phyloP scores from a whole-genome alignment of 2,329 filamentous ascomycete species.

The Penicillium crustosum region DNA sequence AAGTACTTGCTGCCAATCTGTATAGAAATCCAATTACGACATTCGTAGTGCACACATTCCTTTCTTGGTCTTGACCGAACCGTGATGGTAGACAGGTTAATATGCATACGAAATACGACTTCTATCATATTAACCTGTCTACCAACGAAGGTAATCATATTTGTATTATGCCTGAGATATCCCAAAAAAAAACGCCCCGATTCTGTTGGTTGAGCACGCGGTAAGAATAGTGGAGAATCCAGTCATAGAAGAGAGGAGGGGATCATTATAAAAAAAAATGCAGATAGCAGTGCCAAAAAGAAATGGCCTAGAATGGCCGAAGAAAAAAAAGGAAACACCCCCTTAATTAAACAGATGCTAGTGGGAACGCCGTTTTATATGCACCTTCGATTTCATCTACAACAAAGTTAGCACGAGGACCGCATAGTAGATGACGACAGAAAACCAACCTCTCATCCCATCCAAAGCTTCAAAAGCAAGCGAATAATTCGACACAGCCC shows the following conservation, averaged over 20 bases:
- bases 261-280: background rate
- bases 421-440: background rate
- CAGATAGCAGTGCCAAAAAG: background rate
- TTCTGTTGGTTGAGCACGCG: background rate
- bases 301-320: background rate
- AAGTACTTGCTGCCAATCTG: background rate
- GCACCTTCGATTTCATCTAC: slow-evolving; percentile 46
- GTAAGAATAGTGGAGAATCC: slow-evolving; percentile 1
- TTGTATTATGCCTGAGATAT: background rate
- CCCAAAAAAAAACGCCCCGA: background rate
- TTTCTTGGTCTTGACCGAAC: background rate
- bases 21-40: background rate
- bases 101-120: no score
- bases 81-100: no score
- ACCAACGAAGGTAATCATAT: background rate
- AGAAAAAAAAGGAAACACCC: slow-evolving; percentile 12
- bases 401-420: slow-evolving; percentile 8
- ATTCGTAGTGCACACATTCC: background rate
- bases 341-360: slow-evolving; percentile 17
- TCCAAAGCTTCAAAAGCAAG: slow-evolving; percentile 45
- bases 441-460: slow-evolving; percentile 44
- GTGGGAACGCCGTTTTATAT: slow-evolving; percentile 43
- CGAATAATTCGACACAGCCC: slow-evolving; percentile 42
- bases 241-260: background rate
- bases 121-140: background rate